Conservation (phyloP, 192 early-diverging fungal genomes). For the Umbelopsis vinacea region DNA sequence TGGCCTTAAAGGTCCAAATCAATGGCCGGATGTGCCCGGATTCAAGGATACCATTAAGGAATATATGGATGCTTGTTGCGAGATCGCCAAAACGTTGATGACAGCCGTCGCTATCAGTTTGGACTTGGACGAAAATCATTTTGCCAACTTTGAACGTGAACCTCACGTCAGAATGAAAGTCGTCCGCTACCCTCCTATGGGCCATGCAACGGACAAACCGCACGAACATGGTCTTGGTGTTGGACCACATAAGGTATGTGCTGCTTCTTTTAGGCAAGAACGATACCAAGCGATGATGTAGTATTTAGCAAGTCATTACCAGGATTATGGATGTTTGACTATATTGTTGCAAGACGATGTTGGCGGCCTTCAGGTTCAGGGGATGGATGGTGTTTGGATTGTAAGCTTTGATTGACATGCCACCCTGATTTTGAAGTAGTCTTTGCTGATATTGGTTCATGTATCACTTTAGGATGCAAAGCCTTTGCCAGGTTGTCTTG, state of each 20-base stretch:
- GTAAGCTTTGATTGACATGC: conserved; percentile 21
- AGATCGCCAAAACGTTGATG: conserved; percentile 50
- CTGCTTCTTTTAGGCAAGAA: neutral
- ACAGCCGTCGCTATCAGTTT: conserved; percentile 53
- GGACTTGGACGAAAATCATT: conserved; percentile 38
- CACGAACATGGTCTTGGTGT: conserved; percentile 51
- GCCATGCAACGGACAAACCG: conserved; percentile 36
- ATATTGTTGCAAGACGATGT: conserved; percentile 61
- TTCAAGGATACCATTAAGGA: conserved; percentile 48
- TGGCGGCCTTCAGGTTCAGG: conserved; percentile 68
- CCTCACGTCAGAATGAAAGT: conserved; percentile 50
- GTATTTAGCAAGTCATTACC: neutral
- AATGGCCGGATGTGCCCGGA: conserved; percentile 60
- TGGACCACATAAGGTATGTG: conserved; percentile 55
- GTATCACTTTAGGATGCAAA: conserved; percentile 45
- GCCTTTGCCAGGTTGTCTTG: conserved; percentile 60
- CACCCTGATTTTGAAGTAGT: neutral
- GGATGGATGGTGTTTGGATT: conserved; percentile 61
- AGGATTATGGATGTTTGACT: conserved; percentile 57
- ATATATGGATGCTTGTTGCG: conserved; percentile 44
- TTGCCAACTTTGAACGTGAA: conserved; percentile 46
- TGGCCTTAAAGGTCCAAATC: conserved; percentile 60
- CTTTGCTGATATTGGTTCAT: neutral
- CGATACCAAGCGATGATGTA: neutral
- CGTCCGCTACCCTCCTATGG: conserved; percentile 47